Percentiles rank a stretch among this genome's conserved stretches.
Evolutionary conservation across 163 green algal genomes (phyloP).

Genomic region (Volvox carteri): DNA sequence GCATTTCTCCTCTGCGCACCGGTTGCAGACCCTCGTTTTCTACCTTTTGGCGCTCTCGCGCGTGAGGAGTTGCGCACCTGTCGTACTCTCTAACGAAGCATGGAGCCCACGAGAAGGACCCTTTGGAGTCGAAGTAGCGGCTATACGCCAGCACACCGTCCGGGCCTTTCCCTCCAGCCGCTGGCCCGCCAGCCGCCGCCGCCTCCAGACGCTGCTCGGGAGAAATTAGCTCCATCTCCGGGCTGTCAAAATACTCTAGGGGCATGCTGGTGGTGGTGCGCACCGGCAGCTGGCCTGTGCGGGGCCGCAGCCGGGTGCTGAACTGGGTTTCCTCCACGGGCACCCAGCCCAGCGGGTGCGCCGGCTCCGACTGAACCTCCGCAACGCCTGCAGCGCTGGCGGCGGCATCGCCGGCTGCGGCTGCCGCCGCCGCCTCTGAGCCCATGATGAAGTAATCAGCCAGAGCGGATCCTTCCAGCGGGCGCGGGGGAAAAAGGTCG

Average conservation of each 20-base stretch:
- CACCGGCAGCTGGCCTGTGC: conserved; percentile 63
- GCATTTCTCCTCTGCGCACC: too few relatives aligned
- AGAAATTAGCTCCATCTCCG: conserved; percentile 69
- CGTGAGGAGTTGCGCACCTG: conserved; percentile 64
- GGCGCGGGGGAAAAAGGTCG: conserved; percentile 42
- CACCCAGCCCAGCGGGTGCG: conserved; percentile 58
- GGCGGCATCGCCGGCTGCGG: not conserved
- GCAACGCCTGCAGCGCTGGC: not conserved
- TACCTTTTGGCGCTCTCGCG: too few relatives aligned
- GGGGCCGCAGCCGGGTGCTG: conserved; percentile 57
- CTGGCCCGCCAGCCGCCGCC: conserved; percentile 3
- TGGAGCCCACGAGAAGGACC: conserved; percentile 68
- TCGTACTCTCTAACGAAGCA: conserved; percentile 66
- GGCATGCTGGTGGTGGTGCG: conserved; percentile 63
- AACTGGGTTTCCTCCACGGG: conserved; percentile 37
- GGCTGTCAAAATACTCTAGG: conserved; percentile 75
- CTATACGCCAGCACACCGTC: conserved; percentile 63
- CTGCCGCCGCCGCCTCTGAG: not conserved
- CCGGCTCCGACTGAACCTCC: conserved; percentile 33
- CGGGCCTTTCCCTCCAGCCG: not conserved
- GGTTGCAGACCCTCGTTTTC: too few relatives aligned
- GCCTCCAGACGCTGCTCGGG: conserved; percentile 58
- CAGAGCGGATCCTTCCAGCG: conserved; percentile 23
- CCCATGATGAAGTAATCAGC: conserved; percentile 38
- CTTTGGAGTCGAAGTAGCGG: conserved; percentile 69